Percentiles rank a stretch among this genome's conserved stretches.
Evolutionary conservation across 73 alveolate genomes (phyloP).

Genomic region (Paraurostyla sp.): DNA sequence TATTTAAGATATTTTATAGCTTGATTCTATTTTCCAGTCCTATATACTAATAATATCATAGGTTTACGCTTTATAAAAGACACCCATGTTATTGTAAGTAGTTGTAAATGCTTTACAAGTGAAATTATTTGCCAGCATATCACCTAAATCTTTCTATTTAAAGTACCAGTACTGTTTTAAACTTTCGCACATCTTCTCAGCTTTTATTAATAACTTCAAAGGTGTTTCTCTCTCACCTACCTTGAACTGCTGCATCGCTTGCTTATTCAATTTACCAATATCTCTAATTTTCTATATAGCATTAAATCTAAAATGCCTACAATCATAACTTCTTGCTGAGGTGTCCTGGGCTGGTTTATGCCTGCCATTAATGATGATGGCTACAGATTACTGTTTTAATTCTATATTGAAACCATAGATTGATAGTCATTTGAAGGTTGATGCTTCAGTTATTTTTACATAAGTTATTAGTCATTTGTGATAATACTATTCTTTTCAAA

Average conservation of each 20-base stretch:
- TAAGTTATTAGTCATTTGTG: no score
- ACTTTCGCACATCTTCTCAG: constrained; percentile 43
- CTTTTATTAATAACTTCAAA: not conserved
- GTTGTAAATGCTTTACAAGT: constrained; percentile 59
- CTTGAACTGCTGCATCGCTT: constrained; percentile 46
- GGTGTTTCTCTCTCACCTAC: constrained; percentile 56
- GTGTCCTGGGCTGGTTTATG: constrained; percentile 24
- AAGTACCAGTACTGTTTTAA: constrained; percentile 43
- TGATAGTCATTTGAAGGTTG: no score
- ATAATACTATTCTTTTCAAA: no score
- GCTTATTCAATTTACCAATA: constrained; percentile 9
- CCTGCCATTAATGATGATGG: no score
- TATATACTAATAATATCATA: not conserved
- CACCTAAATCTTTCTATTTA: constrained; percentile 47
- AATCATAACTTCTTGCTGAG: constrained; percentile 8
- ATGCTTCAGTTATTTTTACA: no score
- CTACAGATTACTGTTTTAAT: no score
- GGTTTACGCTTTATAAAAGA: constrained; percentile 30
- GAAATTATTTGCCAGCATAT: constrained; percentile 1
- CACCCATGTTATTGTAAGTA: constrained; percentile 53
- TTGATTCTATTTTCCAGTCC: constrained; percentile 20
- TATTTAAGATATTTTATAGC: constrained; percentile 44
- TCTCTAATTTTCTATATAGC: constrained; percentile 11
- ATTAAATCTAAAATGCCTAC: not conserved
- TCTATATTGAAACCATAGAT: no score